Percentiles rank a stretch among this genome's conserved stretches.
Conservation (phyloP, 176 grass and related monocot species). For the Musa acuminata region DNA sequence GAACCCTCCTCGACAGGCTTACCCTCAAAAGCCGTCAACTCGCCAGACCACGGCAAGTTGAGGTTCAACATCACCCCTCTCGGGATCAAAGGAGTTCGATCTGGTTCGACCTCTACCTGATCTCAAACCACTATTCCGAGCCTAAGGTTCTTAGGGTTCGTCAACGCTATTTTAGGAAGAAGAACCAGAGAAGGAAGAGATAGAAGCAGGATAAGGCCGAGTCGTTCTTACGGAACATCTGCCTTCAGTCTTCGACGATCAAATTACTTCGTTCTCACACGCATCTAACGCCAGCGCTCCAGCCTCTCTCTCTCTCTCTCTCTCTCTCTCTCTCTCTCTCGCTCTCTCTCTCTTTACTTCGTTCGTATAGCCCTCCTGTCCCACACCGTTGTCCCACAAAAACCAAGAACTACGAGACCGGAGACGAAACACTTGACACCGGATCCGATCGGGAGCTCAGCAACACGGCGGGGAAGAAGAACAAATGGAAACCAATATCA, state of each 20-base stretch:
- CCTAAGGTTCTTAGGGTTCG: neutral
- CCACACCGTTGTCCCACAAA: neutral
- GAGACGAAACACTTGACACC: neutral
- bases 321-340: neutral
- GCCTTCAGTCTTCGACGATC: neutral
- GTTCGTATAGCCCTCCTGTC: no score
- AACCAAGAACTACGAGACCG: neutral
- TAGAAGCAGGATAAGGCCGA: constrained; percentile 14
- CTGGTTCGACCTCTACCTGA: neutral
- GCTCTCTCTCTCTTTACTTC: no score
- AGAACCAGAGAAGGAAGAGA: constrained; percentile 14
- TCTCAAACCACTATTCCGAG: neutral
- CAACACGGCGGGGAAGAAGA: neutral
- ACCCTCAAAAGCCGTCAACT: neutral
- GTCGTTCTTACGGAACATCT: constrained; percentile 10
- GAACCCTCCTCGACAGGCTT: neutral
- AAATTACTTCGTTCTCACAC: neutral
- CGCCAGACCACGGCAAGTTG: constrained; percentile 5
- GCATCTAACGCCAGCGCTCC: neutral
- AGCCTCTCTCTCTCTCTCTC: neutral
- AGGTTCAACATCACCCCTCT: constrained; percentile 6
- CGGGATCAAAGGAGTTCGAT: neutral
- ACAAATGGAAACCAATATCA: no score
- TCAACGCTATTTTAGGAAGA: constrained; percentile 7
- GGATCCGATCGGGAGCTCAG: neutral